phyloP scores from a whole-genome alignment of 73 alveolate genomes.

The Blepharisma japonicum region DNA sequence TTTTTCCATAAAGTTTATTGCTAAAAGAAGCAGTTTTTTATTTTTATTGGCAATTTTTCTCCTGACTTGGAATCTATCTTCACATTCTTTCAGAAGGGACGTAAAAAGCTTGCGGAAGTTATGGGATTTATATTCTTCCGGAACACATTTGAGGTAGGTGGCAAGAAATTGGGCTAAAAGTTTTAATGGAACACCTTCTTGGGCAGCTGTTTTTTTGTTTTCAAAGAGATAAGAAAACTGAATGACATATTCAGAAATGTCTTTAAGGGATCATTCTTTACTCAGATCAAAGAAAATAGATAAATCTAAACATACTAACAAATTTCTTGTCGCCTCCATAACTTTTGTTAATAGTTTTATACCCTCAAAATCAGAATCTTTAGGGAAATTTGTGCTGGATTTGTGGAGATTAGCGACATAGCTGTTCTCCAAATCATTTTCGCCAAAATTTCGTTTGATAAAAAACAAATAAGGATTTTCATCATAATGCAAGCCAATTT shows the following conservation, averaged over 20 bases:
- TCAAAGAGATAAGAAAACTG: slow-evolving; percentile 27
- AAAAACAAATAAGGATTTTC: slow-evolving; percentile 10
- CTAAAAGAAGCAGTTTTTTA: not conserved
- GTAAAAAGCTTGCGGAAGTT: not conserved
- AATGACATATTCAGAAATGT: slow-evolving; percentile 13
- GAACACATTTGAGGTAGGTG: not conserved
- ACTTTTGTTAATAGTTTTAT: slow-evolving; percentile 8
- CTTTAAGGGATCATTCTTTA: slow-evolving; percentile 22
- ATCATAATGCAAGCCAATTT: not conserved
- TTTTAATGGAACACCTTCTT: slow-evolving; percentile 22
- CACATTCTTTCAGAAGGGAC: not conserved
- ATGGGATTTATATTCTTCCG: not conserved
- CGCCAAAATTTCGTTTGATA: slow-evolving; percentile 18
- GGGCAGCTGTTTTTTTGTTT: not conserved
- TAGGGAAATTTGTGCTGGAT: not conserved
- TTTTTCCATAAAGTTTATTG: slow-evolving; percentile 14
- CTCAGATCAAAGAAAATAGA: slow-evolving; percentile 9
- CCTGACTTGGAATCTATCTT: not conserved
- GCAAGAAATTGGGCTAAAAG: slow-evolving; percentile 27
- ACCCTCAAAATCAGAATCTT: not conserved
- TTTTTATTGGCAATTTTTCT: not conserved
- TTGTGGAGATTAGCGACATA: not conserved
- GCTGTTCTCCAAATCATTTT: not conserved
- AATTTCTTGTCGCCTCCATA: slow-evolving; percentile 5
- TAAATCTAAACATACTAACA: not conserved